Evolutionary conservation across 1,284 basidiomycete species (phyloP), one percentile per base, ranked within the genome.

Genomic region (Moesziomyces antarcticus): DNA sequence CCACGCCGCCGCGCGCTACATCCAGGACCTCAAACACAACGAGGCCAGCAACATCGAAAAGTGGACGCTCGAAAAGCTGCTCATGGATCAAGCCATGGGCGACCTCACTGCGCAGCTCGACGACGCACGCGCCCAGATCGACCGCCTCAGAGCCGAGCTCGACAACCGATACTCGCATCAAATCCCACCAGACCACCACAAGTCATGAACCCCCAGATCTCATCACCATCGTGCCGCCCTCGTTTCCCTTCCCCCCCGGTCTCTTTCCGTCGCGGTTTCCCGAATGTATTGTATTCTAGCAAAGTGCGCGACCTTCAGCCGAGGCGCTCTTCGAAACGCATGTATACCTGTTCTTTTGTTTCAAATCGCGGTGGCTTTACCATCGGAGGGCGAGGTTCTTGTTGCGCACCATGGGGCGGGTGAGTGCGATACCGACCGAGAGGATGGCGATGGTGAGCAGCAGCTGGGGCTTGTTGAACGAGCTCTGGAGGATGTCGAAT

Each of bases 401-500:
- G 18, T 54, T 61, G 41, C 58, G 51, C 16, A 84, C 73, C 66
- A 82, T 62, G 13, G 81, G 81, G 6, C 60, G 52, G 13, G 91
- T 90, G 40, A 95, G 83, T 20, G 89, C 81, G 63, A 97, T 93
- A 4, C 91, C 94, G 4, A 89, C 82, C 0, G 87, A 87, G 56
- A 99, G 85, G 0, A 88, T 93, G 0, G 86, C 85, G 16, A 97
- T 89, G 0, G 94, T 98, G 45, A 94, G 83, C 66, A 97, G 88
- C 30, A 99, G 87, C 85, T 99, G 96, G 0, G 87, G 86, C 87
- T 98, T 97, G 86, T 98, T 98, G 85, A 99, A 99, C 13, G 56
- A 65, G 9, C 73, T 71, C 89, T 80, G 88, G 89, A 85, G 93
- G 90, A 81, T 89, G 82, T 99, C 96, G 80, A 99, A 99, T 25